Evolutionary conservation across 495 filamentous ascomycete genomes (phyloP), one percentile per base, ranked within the genome.

Genomic region (Xylaria scruposa): DNA sequence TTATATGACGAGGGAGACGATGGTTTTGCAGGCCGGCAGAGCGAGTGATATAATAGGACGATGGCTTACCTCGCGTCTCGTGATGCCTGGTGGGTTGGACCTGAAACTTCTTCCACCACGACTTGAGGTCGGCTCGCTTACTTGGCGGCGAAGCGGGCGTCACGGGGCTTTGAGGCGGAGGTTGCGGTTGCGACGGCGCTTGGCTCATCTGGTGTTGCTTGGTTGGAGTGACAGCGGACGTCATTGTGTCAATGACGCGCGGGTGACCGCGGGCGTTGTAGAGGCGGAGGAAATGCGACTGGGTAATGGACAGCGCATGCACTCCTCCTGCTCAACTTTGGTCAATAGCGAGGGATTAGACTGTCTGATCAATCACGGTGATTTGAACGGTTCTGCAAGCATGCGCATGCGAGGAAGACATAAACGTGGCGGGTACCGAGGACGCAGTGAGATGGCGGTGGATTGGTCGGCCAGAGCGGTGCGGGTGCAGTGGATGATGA

Each of bases 21-120:
- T 59, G 51, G 15, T 54, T 54, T 75, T 13, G 53, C 29, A 47
- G 75, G 75, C 42, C 74, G 33, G 31, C 62, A 70, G 56, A 67
- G 60, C 58, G 51, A 65, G 51, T 44, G 40, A 70, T 51, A 66
- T 64, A 33, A 49, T 64, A 63, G 72, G 70, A 75, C 56, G 73
- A 64, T 26, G 67, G 67, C 71, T 81, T 90, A 95, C 92, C 92
- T 86, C 94, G 92, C 68, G 88, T 83, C 70, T 95, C 93, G 74
- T 94, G 92, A 78, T 91, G 90, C 78, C 91, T 91, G 17, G 87
- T 83, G 26, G 70, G 51, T 60, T 90, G 89, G 42, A 90, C 86
- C 81, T 92, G 94, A 83, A 98, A 97, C 62, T 89, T 88, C 82
- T 91, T 94, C 94, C 94, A 97, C 94, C 94, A 98, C 36, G 91